Base-by-base conservation (phyloP, 73 alveolate species). In the Tetrahymena thermophila region DNA sequence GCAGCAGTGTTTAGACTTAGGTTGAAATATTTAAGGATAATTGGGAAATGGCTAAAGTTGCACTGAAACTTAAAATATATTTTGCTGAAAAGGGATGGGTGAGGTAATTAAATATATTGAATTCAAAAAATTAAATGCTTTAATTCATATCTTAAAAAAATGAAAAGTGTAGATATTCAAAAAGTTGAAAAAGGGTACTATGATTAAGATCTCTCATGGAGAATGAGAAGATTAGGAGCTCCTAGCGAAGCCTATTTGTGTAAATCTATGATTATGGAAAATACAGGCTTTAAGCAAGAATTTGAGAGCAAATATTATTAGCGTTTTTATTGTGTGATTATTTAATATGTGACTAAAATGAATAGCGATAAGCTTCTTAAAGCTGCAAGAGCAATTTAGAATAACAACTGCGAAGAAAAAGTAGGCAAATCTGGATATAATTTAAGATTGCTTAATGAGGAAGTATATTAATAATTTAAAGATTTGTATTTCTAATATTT, bases 231-330 rank as follows among this genome's bases (percentile, higher is more conserved):
- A 94, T 93, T 97, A 28, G 89, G 94, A 93, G 99, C 98, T 31
- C 97, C 98, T 17, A 56, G 96, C 3, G 94, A 96, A n/a, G 95
- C 94, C 38, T 55, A 93, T 96, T 71, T 97, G 56, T 96, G 98
- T 97, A 97, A 97, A 94, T 97, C 99, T 14, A 97, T 97, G 35
- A 85, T 97, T 15, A 96, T 97, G 98, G 96, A 96, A 93, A 97
- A 97, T 93, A 94, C 97, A 31, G 96, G 93, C 19, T 97, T 85
- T 57, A 95, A 94, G n/a, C 96, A 93, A 10, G 93, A 94, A 42
- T 96, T 44, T 58, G 85, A 85, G 84, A 40, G 95, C 93, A 96
- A 97, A 34, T 28, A 19, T 35, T 97, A 97, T 94, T 96, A 95
- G 15, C 85, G 95, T 44, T 96, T 94, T 94, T 94, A 97, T 44